Conservation (phyloP, 2,329 filamentous ascomycete species). For the Paecilomyces fulvus region DNA sequence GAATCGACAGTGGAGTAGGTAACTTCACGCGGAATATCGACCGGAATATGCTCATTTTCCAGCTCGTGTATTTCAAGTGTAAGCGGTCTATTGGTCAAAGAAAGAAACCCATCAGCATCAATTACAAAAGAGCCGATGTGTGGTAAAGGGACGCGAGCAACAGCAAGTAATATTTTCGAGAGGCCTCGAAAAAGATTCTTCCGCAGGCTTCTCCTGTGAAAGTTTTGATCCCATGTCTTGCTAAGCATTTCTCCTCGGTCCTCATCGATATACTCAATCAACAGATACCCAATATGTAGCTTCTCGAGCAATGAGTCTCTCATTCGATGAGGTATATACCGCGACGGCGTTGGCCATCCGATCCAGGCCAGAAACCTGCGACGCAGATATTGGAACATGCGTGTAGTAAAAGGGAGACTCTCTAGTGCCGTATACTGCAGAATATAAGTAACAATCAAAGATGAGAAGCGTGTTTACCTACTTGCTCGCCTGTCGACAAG, state of each 20-base stretch:
- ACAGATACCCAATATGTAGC: conserved; percentile 7
- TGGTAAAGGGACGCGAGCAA: conserved; percentile 14
- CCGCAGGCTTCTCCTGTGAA: conserved; percentile 7
- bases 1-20: conserved; percentile 16
- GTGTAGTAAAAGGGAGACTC: background rate
- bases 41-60: conserved; percentile 16
- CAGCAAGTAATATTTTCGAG: too few species aligned
- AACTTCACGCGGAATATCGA: conserved; percentile 11
- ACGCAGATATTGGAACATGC: background rate
- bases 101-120: conserved; percentile 13
- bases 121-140: conserved; percentile 28
- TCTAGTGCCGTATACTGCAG: too few species aligned
- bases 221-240: conserved; percentile 10
- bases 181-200: conserved; percentile 14
- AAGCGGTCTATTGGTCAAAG: conserved; percentile 13
- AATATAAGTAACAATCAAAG: too few species aligned
- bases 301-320: background rate
- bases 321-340: background rate
- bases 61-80: conserved; percentile 11
- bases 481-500: conserved; percentile 18
- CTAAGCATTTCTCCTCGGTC: conserved; percentile 14
- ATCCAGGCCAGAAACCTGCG: background rate
- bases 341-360: background rate
- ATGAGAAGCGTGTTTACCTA: conserved; percentile 3
- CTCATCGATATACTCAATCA: conserved; percentile 14